phyloP scores from a whole-genome alignment of 148 eudicot species.

The Vaccinium corymbosum region DNA sequence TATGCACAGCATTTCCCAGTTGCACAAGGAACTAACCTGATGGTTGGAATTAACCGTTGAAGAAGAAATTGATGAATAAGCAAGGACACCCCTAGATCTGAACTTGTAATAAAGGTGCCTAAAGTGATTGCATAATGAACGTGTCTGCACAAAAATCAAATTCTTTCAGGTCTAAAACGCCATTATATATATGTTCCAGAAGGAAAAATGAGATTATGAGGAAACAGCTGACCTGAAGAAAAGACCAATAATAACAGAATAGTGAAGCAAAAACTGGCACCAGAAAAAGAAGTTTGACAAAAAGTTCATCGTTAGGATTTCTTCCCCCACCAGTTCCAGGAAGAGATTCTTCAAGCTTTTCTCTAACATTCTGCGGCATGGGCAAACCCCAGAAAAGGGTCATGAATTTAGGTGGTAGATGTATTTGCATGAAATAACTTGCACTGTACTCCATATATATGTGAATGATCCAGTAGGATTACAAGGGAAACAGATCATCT shows the following conservation, averaged over 20 bases:
- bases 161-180: conserved; percentile 22
- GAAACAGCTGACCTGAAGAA: conserved; percentile 61
- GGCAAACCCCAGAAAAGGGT: conserved; percentile 11
- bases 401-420: neutral
- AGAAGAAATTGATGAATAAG: conserved; percentile 60
- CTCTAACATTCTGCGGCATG: conserved; percentile 66
- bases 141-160: conserved; percentile 43
- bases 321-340: conserved; percentile 91
- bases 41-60: conserved; percentile 51
- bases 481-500: neutral
- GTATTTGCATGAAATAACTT: neutral
- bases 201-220: neutral
- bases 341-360: conserved; percentile 63
- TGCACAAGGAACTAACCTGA: conserved; percentile 42
- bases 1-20: neutral
- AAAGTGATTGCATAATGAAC: conserved; percentile 57
- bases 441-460: neutral
- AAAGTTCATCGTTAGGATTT: conserved; percentile 57
- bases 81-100: conserved; percentile 48
- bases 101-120: conserved; percentile 67
- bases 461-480: neutral
- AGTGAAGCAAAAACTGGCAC: conserved; percentile 59
- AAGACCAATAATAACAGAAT: conserved; percentile 55
- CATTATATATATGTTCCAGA: neutral
- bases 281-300: conserved; percentile 62